A percentile compares a stretch with the other conserved stretches of the same genome.
Evolutionary conservation across 148 eudicot genomes (phyloP).

Genomic region (Salicornia ramosissima): DNA sequence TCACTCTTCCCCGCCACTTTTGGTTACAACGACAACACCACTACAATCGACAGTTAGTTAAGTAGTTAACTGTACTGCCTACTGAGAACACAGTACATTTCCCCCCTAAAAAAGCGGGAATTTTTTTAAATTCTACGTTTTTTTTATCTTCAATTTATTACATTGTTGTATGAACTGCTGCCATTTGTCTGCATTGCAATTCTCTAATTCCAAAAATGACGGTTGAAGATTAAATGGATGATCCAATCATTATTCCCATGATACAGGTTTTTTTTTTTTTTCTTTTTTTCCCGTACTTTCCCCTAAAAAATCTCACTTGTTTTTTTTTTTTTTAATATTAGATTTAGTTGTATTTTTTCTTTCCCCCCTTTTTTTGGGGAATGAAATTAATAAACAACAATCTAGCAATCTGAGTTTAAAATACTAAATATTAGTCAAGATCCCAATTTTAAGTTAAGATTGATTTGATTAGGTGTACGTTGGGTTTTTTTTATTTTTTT

Average conservation of each 20-base stretch:
- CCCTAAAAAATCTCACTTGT: constrained; percentile 9
- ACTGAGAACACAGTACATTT: too few relatives aligned
- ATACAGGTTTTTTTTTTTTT: constrained; percentile 36
- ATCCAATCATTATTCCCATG: constrained; percentile 26
- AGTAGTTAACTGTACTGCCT: too few relatives aligned
- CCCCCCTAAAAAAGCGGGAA: constrained; percentile 7
- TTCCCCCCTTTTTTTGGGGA: not conserved
- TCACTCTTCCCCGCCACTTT: too few relatives aligned
- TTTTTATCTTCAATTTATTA: not conserved
- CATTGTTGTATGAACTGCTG: not conserved
- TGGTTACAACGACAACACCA: too few relatives aligned
- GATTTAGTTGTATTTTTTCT: not conserved
- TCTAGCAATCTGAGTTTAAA: constrained; percentile 28
- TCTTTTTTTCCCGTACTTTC: too few relatives aligned
- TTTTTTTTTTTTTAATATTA: not conserved
- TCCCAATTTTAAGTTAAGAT: not conserved
- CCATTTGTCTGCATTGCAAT: constrained; percentile 18
- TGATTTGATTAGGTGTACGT: not conserved
- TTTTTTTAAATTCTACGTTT: not conserved
- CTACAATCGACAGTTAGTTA: too few relatives aligned
- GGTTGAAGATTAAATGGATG: constrained; percentile 39
- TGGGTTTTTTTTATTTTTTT: constrained; percentile 10
- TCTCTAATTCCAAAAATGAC: constrained; percentile 19
- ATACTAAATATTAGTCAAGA: not conserved
- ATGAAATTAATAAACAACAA: not conserved